phyloP scores from a whole-genome alignment of 495 filamentous ascomycete species.

The Penicillium maclennaniae region DNA sequence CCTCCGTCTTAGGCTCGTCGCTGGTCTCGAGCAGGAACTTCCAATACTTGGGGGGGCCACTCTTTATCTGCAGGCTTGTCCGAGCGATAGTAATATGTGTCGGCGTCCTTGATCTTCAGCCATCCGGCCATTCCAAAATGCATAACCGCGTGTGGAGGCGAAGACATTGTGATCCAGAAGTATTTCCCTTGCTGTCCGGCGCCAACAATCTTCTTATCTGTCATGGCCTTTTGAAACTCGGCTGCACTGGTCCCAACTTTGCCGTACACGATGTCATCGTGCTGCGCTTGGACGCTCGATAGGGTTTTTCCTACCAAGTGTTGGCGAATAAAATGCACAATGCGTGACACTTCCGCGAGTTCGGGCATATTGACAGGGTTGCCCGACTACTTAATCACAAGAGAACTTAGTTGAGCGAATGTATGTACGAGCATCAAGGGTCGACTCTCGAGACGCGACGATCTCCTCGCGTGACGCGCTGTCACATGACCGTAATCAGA shows the following conservation, averaged over 20 bases:
- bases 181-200: slow-evolving; percentile 91
- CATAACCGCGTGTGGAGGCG: slow-evolving; percentile 81
- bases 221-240: slow-evolving; percentile 67
- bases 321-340: slow-evolving; percentile 76
- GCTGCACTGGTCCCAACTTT: slow-evolving; percentile 76
- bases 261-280: slow-evolving; percentile 81
- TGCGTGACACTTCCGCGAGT: slow-evolving; percentile 79
- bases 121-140: slow-evolving; percentile 91
- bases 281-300: slow-evolving; percentile 59
- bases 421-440: neutral
- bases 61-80: slow-evolving; percentile 54
- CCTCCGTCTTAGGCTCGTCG: slow-evolving; percentile 57
- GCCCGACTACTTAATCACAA: neutral
- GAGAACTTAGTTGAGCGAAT: slow-evolving; percentile 2
- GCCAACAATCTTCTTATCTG: slow-evolving; percentile 70
- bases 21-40: slow-evolving; percentile 76
- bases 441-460: slow-evolving; percentile 1
- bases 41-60: slow-evolving; percentile 90
- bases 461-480: slow-evolving; percentile 17
- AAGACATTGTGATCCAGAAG: slow-evolving; percentile 77
- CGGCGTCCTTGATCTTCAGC: slow-evolving; percentile 76
- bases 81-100: slow-evolving; percentile 72
- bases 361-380: slow-evolving; percentile 60
- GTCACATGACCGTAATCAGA: slow-evolving; percentile 15
- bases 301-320: slow-evolving; percentile 82